These are phyloP conservation scores for Austroboletus novae-zelandiae DNA, from an alignment of 1,284 basidiomycete genomes.

Conservation along the genomic window DNA sequence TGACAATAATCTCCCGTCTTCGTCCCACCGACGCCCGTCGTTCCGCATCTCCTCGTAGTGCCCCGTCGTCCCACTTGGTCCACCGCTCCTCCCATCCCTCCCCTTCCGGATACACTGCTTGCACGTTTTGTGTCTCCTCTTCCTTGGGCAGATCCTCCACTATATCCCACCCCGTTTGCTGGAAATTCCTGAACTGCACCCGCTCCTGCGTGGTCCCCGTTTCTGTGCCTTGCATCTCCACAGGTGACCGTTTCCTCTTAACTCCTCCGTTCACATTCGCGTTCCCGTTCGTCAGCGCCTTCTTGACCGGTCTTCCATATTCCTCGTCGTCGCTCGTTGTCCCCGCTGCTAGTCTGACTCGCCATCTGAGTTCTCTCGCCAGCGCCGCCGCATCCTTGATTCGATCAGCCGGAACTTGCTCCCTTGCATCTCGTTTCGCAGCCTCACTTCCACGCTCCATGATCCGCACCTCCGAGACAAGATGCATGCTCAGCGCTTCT, in stretches of 20 bases:
- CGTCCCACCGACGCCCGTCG: constrained; percentile 46
- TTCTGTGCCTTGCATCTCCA: constrained; percentile 24
- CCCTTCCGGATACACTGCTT: constrained; percentile 37
- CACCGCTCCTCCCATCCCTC: constrained; percentile 38
- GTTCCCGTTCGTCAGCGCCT: constrained; percentile 31
- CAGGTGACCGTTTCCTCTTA: constrained; percentile 57
- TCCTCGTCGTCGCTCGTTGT: constrained; percentile 70
- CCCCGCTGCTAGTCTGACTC: constrained; percentile 64
- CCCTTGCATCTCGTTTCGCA: constrained; percentile 69
- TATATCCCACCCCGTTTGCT: constrained; percentile 62
- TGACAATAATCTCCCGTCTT: constrained; percentile 51
- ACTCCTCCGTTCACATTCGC: constrained; percentile 28
- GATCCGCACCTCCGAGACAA: constrained; percentile 71
- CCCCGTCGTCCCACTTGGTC: constrained; percentile 33
- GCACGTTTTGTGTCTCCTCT: constrained; percentile 36
- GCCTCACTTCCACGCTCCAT: constrained; percentile 65
- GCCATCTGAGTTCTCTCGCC: constrained; percentile 81
- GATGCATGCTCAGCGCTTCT: constrained; percentile 67
- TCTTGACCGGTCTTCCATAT: constrained; percentile 26
- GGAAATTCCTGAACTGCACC: constrained; percentile 60
- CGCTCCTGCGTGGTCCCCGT: constrained; percentile 25
- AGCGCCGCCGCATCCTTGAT: constrained; percentile 76
- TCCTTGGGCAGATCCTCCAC: constrained; percentile 43
- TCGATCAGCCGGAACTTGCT: constrained; percentile 77
- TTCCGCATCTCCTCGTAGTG: constrained; percentile 35